Base-by-base conservation (phyloP, 1,139 yeast species). In the Lodderomyces theae region DNA sequence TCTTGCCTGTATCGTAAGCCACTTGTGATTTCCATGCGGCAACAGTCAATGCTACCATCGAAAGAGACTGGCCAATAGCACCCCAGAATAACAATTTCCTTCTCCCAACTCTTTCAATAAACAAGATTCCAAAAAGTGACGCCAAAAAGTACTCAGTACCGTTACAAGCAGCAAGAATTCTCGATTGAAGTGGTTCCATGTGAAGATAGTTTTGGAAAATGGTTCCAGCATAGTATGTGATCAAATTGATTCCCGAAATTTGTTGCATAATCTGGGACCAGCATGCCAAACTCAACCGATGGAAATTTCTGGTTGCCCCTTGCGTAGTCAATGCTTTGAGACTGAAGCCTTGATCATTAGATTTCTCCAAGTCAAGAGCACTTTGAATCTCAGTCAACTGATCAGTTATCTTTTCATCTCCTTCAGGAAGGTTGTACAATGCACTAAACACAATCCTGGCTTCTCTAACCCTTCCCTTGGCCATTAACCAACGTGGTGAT, bases 81-180 rank as follows among this genome's bases (percentile, higher is more conserved):
- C 85, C 85, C 48, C 63, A 61, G 39, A 79, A 54, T 49, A 79
- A 57, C 37, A 78, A 57, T 6, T 68, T 54, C 50, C 84, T 66
- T 61, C 85, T 70, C 40, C 85, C 85, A 42, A 73, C 56, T 33
- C 61, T 59, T 52, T 80, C 85, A 51, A 77, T 66, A 16, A 76
- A 63, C 46, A 58, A 65, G 51, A 66, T 60, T 0, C 79, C 73
- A 33, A 73, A 51, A 42, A 69, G 60, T 1, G 78, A 70, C 1
- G 74, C 77, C 39, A 74, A 46, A 42, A 63, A 63, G 46, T 64
- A 64, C 44, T 64, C 69, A 9, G 66, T 60, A 41, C 69, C 69
- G 40, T 63, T 63, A 47, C 64, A 60, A 23, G 68, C 69, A 26
- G 69, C 69, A 35, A 64, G 52, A 12, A 64, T 54, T 47, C 74